phyloP scores from a whole-genome alignment of 192 early-diverging fungal genomes.

The Coemansia sp. region DNA sequence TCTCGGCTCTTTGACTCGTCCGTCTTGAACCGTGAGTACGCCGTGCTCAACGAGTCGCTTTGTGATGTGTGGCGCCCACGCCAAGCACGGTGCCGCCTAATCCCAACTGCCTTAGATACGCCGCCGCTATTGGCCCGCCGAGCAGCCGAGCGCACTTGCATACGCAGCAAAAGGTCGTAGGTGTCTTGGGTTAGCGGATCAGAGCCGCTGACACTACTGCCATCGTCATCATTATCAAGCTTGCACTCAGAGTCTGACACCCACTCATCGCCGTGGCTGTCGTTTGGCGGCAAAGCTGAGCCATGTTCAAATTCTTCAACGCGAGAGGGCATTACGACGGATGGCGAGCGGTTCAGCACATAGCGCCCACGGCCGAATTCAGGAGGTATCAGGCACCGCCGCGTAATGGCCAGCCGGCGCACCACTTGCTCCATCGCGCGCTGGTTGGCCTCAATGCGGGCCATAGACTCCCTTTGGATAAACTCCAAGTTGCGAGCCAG shows the following conservation, averaged over 20 bases:
- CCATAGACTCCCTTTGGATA: not conserved
- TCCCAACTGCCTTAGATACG: not conserved
- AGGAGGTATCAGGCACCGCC: not conserved
- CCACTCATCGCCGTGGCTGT: slow-evolving; percentile 23
- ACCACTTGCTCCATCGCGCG: slow-evolving; percentile 13
- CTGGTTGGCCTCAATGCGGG: not conserved
- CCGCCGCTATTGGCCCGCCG: not conserved
- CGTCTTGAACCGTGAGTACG: not conserved
- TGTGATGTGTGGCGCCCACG: not conserved
- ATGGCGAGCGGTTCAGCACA: not conserved
- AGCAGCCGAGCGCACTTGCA: not conserved
- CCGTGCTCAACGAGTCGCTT: not conserved
- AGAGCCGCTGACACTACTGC: not conserved
- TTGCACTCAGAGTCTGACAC: slow-evolving; percentile 26
- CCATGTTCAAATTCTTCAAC: not conserved
- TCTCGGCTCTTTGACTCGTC: slow-evolving; percentile 6
- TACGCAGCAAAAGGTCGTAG: slow-evolving; percentile 7
- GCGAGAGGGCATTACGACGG: not conserved
- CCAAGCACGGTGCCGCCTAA: not conserved
- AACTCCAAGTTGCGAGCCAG: not conserved
- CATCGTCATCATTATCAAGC: not conserved
- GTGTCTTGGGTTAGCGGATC: not conserved
- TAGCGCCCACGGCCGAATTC: not conserved
- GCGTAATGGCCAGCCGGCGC: slow-evolving; percentile 6
- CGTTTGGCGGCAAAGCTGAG: not conserved